Conservation (phyloP, 2,329 filamentous ascomycete genomes). For the Colletotrichum eleusines region DNA sequence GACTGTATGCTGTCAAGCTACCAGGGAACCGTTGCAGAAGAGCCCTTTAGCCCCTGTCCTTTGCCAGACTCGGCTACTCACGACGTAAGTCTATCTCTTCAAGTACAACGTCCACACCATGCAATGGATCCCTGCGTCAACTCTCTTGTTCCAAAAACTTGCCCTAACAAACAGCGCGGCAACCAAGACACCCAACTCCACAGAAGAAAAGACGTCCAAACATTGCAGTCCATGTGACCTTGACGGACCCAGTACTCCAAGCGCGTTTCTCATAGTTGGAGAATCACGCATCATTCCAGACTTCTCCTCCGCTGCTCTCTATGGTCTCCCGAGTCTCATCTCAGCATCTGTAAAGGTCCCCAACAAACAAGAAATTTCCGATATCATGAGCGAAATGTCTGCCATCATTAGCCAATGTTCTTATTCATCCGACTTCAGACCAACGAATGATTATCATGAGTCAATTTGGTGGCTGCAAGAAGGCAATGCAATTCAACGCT, state of each 20-base stretch:
- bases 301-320: neutral
- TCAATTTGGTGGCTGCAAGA: neutral
- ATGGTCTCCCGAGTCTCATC: neutral
- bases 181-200: neutral
- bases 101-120: neutral
- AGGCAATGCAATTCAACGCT: neutral
- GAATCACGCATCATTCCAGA: neutral
- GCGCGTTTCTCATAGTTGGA: neutral
- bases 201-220: neutral
- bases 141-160: neutral
- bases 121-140: too few species aligned
- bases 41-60: neutral
- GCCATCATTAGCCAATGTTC: neutral
- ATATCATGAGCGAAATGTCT: neutral
- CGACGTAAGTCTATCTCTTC: neutral
- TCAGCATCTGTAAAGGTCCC: neutral
- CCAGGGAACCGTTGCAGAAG: neutral
- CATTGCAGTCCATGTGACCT: neutral
- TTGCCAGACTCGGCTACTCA: neutral
- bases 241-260: neutral
- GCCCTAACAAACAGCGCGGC: neutral
- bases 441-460: neutral
- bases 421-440: neutral
- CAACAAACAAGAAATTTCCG: neutral
- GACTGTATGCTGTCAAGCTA: neutral